Conservation (phyloP, 2,329 filamentous ascomycete genomes). For the Verticillium nonalfalfae region DNA sequence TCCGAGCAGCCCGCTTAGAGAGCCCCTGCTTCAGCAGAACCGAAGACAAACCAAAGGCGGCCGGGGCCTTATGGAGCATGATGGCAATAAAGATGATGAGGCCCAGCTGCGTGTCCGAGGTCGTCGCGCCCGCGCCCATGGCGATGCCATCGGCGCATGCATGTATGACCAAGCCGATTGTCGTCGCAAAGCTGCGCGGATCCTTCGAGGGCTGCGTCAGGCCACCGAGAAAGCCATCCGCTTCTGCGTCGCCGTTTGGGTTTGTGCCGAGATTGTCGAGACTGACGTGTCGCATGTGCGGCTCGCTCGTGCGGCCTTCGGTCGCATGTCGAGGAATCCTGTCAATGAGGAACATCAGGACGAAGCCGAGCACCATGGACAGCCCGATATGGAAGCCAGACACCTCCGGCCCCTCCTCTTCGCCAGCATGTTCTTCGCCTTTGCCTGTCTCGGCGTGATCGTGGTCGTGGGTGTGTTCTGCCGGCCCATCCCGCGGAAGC, state of each 20-base stretch:
- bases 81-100: conserved; percentile 94
- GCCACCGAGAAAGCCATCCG: conserved; percentile 52
- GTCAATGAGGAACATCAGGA: conserved; percentile 96
- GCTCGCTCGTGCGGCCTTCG: conserved; percentile 56
- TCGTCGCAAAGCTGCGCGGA: conserved; percentile 69
- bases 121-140: conserved; percentile 81
- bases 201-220: conserved; percentile 51
- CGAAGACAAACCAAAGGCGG: conserved; percentile 89
- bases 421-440: conserved; percentile 23
- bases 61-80: conserved; percentile 95
- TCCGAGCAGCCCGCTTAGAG: conserved; percentile 76
- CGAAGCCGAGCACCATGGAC: conserved; percentile 80
- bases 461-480: conserved; percentile 10
- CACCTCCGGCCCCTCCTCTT: conserved; percentile 31
- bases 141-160: conserved; percentile 93
- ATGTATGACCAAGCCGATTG: conserved; percentile 91
- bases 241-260: conserved; percentile 40
- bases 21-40: conserved; percentile 86
- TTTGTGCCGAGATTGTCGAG: conserved; percentile 68
- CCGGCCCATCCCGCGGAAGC: conserved; percentile 6
- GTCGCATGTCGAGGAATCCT: conserved; percentile 69
- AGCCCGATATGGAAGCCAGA: conserved; percentile 78
- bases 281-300: conserved; percentile 77
- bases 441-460: conserved; percentile 22
- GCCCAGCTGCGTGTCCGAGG: conserved; percentile 66